Percentiles rank a stretch among this genome's conserved stretches.
These are phyloP conservation scores for Phytophthora fragariaefolia DNA, from an alignment of 352 stramenopile species.

Conservation along the genomic window DNA sequence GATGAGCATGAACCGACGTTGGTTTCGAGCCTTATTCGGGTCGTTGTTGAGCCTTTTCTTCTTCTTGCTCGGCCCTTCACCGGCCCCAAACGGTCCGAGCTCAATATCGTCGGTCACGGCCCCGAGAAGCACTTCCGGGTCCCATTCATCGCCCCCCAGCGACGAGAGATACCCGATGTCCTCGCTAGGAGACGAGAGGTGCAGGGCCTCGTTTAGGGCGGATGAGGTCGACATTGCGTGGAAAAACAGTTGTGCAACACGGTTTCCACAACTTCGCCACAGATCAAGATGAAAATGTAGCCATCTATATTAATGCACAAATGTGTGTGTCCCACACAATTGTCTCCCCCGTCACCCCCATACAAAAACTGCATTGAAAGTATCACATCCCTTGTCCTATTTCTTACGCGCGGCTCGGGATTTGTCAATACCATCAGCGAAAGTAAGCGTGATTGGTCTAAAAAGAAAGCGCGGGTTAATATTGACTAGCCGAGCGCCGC, in stretches of 20 bases:
- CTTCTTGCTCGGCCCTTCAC: background rate
- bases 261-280: too few relatives aligned
- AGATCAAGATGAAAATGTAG: constrained; percentile 10
- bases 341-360: background rate
- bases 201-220: background rate
- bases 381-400: too few relatives aligned
- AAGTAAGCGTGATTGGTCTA: too few relatives aligned
- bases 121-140: constrained; percentile 13
- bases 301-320: constrained; percentile 22
- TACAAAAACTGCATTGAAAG: constrained; percentile 24
- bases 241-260: too few relatives aligned
- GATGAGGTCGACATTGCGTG: too few relatives aligned
- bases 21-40: constrained; percentile 36
- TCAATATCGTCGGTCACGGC: constrained; percentile 6
- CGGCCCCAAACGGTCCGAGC: background rate
- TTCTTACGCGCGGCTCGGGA: too few relatives aligned
- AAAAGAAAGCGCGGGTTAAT: too few relatives aligned
- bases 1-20: constrained; percentile 22
- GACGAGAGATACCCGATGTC: background rate
- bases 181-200: background rate
- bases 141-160: constrained; percentile 9
- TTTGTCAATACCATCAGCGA: too few relatives aligned
- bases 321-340: constrained; percentile 6
- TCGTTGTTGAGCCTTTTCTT: constrained; percentile 31
- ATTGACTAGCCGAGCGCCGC: too few relatives aligned